phyloP scores from a whole-genome alignment of 2,329 filamentous ascomycete genomes.

The Grosmannia huntii region DNA sequence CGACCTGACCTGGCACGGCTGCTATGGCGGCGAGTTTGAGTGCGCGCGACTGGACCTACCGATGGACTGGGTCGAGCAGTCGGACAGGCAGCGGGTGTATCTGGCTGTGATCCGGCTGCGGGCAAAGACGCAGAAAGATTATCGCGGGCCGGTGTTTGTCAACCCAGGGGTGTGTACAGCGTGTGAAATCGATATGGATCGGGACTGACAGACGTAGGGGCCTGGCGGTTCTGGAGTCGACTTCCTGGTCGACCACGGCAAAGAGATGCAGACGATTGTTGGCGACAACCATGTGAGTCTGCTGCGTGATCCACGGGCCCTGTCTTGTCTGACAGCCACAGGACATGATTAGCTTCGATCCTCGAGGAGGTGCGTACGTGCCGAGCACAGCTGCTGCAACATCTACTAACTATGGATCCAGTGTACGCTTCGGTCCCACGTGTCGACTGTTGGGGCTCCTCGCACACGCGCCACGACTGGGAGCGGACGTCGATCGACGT shows the following conservation, averaged over 20 bases:
- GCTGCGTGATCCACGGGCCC: no score
- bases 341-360: constrained; percentile 38
- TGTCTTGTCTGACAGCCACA: constrained; percentile 6
- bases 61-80: constrained; percentile 26
- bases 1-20: constrained; percentile 18
- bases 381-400: not conserved
- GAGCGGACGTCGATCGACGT: constrained; percentile 27
- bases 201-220: constrained; percentile 18
- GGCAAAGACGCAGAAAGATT: constrained; percentile 15
- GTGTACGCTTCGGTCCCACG: constrained; percentile 36
- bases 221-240: constrained; percentile 33
- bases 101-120: constrained; percentile 22
- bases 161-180: constrained; percentile 21
- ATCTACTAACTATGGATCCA: not conserved
- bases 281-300: constrained; percentile 30
- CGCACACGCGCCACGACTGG: constrained; percentile 29
- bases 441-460: constrained; percentile 35
- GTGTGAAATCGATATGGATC: no score
- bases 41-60: constrained; percentile 25
- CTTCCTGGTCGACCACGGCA: constrained; percentile 20
- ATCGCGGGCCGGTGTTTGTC: constrained; percentile 23
- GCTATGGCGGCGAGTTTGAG: constrained; percentile 21
- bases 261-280: constrained; percentile 27
- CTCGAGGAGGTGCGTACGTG: constrained; percentile 26
- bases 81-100: constrained; percentile 19